Percentiles rank a stretch among this genome's conserved stretches.
phyloP scores from a whole-genome alignment of 2,329 filamentous ascomycete species.

The Trichoderma semiorbis region DNA sequence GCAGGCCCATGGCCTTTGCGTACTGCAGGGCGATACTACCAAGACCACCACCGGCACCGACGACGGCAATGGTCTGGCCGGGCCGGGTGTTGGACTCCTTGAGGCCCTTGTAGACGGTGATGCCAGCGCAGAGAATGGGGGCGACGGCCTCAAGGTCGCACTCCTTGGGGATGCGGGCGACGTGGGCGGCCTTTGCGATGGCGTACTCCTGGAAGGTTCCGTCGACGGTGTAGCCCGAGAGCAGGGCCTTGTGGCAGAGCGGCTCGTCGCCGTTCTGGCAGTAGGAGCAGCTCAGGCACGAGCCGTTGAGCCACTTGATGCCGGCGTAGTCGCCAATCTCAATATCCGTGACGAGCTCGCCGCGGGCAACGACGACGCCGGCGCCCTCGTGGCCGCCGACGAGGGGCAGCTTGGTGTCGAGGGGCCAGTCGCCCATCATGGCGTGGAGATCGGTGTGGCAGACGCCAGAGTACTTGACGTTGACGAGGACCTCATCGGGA shows the following conservation, averaged over 20 bases:
- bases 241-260: constrained; percentile 68
- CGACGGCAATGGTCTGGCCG: constrained; percentile 77
- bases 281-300: constrained; percentile 78
- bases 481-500: constrained; percentile 86
- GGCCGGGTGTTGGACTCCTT: constrained; percentile 76
- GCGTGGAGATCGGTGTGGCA: constrained; percentile 83
- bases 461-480: constrained; percentile 86
- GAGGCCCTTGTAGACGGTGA: constrained; percentile 88
- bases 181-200: constrained; percentile 80
- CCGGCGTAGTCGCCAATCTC: constrained; percentile 82
- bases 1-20: constrained; percentile 83
- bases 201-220: constrained; percentile 92
- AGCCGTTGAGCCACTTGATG: constrained; percentile 90
- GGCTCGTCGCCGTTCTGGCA: constrained; percentile 80
- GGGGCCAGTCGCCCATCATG: constrained; percentile 85
- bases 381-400: constrained; percentile 80
- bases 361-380: constrained; percentile 76
- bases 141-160: constrained; percentile 72
- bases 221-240: constrained; percentile 91
- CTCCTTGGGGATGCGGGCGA: constrained; percentile 76
- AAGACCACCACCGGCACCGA: constrained; percentile 81
- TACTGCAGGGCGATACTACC: constrained; percentile 80
- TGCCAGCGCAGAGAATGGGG: constrained; percentile 78
- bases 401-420: constrained; percentile 76
- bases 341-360: constrained; percentile 72